Base-by-base conservation (phyloP, 2,329 filamentous ascomycete species). In the Kalmusia sp. region DNA sequence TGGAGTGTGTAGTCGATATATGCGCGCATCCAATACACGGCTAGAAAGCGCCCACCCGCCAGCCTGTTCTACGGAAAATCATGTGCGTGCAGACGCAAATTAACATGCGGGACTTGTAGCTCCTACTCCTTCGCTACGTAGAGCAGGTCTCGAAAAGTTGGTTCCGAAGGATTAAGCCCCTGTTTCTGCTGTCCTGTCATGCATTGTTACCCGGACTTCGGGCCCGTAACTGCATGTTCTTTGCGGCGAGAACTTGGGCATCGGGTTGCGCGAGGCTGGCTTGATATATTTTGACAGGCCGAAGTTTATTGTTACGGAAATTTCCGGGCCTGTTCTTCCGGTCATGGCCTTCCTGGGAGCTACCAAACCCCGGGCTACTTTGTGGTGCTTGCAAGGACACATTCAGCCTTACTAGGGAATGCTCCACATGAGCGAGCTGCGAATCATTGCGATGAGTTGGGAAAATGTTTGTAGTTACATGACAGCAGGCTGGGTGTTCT, bases 171-270 rank as follows among this genome's bases (percentile, higher is more conserved):
- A 37, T 37, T 14, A 12, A 9, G 5, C 33, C 44, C 31, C 22
- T 12, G 33, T 21, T 31, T 7, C 19, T 15, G n/a, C 44, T 24
- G 28, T n/a, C 11, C 2, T 46, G 22, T n/a, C 44, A 47, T 35
- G 22, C 22, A 12, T 14, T 28, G 44, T 28, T 37, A 45, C 44
- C 44, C 44, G 44, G 31, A 47, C 31, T 33, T 47, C 44, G 33
- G 44, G 33, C 25, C 33, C 24, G 33, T 17, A 19, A 19, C 11
- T 24, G 30, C 28, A 38, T 14, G 31, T 15, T 12, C 38, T 14
- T 5, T 27, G 6, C 22, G 14, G 15, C 22, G 12, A 38, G 22
- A 21, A 11, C 24, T 11, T 14, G 33, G 17, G 33, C 4, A 12
- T n/a, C 33, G 5, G 22, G 15, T 35, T 30, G 31, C 21, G 30